phyloP scores from a whole-genome alignment of 768 basidiomycete genomes.

The Pulveroboletus sp. region DNA sequence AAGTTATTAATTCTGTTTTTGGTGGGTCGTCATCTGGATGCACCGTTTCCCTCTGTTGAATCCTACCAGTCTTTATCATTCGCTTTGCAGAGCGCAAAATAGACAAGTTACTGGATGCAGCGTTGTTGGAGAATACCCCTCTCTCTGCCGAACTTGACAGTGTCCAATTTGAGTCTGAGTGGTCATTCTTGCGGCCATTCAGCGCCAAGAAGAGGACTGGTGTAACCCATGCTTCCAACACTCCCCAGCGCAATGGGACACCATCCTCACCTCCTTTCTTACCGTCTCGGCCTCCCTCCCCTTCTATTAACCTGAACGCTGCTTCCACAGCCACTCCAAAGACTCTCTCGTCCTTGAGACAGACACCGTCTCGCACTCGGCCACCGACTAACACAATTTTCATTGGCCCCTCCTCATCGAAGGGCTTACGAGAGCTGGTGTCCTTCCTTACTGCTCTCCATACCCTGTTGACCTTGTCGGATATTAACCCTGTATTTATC shows the following conservation, averaged over 20 bases:
- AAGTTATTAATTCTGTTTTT: constrained; percentile 91
- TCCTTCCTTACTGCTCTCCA: constrained; percentile 83
- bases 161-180: constrained; percentile 93
- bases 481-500: constrained; percentile 83
- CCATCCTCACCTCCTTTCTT: constrained; percentile 49
- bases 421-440: constrained; percentile 55
- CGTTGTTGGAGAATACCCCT: constrained; percentile 78
- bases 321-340: constrained; percentile 45
- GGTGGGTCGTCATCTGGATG: constrained; percentile 43
- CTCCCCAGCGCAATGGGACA: constrained; percentile 33
- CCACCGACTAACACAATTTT: constrained; percentile 51
- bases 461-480: constrained; percentile 75
- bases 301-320: constrained; percentile 41
- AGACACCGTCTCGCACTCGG: constrained; percentile 55
- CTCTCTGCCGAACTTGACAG: constrained; percentile 74
- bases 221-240: constrained; percentile 22
- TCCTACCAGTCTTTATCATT: constrained; percentile 79
- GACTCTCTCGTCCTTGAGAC: constrained; percentile 62
- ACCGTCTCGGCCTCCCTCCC: constrained; percentile 46
- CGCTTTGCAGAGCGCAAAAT: constrained; percentile 86
- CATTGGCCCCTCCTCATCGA: constrained; percentile 38
- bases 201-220: constrained; percentile 51
- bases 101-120: constrained; percentile 77
- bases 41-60: constrained; percentile 3
- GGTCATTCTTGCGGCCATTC: constrained; percentile 83